These are phyloP conservation scores for Hura crepitans DNA, from an alignment of 441 rosid genomes.

Conservation along the genomic window DNA sequence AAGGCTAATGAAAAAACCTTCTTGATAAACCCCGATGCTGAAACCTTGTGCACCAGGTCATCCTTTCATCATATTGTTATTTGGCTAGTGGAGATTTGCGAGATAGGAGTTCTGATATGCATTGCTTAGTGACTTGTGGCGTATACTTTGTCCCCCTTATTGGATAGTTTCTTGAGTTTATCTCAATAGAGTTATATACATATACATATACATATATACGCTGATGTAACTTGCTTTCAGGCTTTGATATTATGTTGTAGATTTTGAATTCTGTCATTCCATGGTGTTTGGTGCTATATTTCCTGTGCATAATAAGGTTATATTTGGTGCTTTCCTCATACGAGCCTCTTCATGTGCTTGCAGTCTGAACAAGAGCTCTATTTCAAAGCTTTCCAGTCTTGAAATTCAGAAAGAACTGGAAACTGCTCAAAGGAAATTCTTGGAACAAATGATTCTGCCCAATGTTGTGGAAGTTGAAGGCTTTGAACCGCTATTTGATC, in stretches of 20 bases:
- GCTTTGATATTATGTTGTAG: background rate
- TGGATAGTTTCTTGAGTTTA: background rate
- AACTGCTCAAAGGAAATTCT: slow-evolving; percentile 65
- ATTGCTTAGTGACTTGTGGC: background rate
- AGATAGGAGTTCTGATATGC: background rate
- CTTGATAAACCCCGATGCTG: background rate
- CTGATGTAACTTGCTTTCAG: background rate
- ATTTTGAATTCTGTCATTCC: background rate
- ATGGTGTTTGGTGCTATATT: background rate
- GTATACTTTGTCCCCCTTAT: background rate
- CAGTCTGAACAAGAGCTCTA: slow-evolving; percentile 41
- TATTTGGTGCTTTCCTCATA: slow-evolving; percentile 12
- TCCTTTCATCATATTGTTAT: background rate
- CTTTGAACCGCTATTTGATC: slow-evolving; percentile 53
- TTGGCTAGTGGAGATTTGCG: slow-evolving; percentile 3
- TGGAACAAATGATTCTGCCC: slow-evolving; percentile 75
- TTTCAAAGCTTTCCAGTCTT: slow-evolving; percentile 56
- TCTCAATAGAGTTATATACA: background rate
- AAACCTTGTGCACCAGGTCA: background rate
- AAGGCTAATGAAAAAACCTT: background rate
- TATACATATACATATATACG: background rate
- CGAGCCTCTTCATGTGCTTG: slow-evolving; percentile 31
- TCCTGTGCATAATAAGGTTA: slow-evolving; percentile 6
- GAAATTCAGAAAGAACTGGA: slow-evolving; percentile 68
- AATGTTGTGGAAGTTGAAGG: slow-evolving; percentile 66